Evolutionary conservation across 345 rosid species (phyloP).

Genomic region (Populus ilicifolia): DNA sequence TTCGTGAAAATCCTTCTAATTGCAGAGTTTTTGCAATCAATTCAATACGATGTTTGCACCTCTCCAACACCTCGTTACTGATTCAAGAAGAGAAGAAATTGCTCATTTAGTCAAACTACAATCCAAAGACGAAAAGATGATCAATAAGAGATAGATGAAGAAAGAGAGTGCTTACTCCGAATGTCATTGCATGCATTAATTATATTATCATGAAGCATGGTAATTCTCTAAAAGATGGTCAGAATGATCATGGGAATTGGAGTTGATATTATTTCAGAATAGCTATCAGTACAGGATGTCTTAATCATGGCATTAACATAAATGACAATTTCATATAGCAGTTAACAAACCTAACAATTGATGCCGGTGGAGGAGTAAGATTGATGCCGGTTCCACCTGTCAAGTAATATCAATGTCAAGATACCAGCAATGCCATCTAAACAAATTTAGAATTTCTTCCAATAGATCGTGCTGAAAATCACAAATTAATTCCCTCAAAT

Average conservation of each 20-base stretch:
- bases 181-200: neutral
- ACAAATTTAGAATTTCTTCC: neutral
- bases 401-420: conserved; percentile 17
- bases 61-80: conserved; percentile 62
- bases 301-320: neutral
- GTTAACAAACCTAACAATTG: conserved; percentile 71
- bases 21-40: conserved; percentile 69
- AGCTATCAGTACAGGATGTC: neutral
- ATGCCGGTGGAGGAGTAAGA: conserved; percentile 85
- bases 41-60: conserved; percentile 67
- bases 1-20: conserved; percentile 84
- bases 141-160: neutral
- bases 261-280: neutral
- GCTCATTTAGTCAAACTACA: conserved; percentile 1
- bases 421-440: conserved; percentile 3
- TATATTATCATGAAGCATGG: neutral
- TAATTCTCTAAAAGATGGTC: neutral
- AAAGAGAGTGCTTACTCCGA: neutral
- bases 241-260: neutral
- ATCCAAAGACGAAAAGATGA: neutral
- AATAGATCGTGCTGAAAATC: neutral
- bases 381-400: conserved; percentile 98
- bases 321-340: neutral
- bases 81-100: conserved; percentile 10
- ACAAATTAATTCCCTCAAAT: conserved; percentile 2